A percentile compares a stretch with the other conserved stretches of the same genome.
These are phyloP conservation scores for Mrakia blollopis DNA, from an alignment of 768 basidiomycete species.

Conservation along the genomic window DNA sequence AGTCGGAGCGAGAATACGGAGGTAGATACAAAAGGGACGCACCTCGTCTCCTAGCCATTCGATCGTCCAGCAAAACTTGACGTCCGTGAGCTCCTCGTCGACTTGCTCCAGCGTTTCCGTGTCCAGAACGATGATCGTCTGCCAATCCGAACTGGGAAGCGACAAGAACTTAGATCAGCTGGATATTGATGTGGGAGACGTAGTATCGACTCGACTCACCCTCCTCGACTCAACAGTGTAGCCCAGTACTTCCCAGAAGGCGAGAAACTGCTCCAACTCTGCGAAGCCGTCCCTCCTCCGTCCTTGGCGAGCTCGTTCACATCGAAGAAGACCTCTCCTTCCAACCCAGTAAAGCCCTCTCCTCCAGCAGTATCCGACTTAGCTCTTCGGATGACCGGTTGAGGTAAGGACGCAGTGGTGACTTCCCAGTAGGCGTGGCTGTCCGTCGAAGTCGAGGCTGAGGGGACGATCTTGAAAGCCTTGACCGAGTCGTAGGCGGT, in stretches of 20 bases:
- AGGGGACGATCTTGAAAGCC: not conserved
- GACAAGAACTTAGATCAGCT: not conserved
- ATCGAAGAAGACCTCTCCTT: constrained; percentile 31
- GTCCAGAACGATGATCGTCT: constrained; percentile 20
- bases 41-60: constrained; percentile 29
- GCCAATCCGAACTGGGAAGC: constrained; percentile 23
- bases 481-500: constrained; percentile 12
- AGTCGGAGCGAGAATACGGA: too few relatives aligned
- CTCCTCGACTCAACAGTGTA: constrained; percentile 10
- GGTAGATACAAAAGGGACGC: not conserved
- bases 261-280: constrained; percentile 12
- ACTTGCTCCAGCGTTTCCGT: constrained; percentile 7
- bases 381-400: constrained; percentile 16
- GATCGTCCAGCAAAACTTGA: constrained; percentile 31
- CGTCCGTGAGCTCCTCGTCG: constrained; percentile 25
- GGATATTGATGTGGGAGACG: too few relatives aligned
- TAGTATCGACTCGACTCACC: constrained; percentile 3
- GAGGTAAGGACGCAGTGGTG: not conserved
- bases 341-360: not conserved
- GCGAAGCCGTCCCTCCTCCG: constrained; percentile 1
- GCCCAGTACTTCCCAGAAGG: constrained; percentile 25
- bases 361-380: not conserved
- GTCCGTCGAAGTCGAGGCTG: not conserved
- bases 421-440: constrained; percentile 22
- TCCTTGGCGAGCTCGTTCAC: constrained; percentile 21